Percentiles rank a stretch among this genome's conserved stretches.
Conservation (phyloP, 2,329 filamentous ascomycete species). For the Thelonectria discophora region DNA sequence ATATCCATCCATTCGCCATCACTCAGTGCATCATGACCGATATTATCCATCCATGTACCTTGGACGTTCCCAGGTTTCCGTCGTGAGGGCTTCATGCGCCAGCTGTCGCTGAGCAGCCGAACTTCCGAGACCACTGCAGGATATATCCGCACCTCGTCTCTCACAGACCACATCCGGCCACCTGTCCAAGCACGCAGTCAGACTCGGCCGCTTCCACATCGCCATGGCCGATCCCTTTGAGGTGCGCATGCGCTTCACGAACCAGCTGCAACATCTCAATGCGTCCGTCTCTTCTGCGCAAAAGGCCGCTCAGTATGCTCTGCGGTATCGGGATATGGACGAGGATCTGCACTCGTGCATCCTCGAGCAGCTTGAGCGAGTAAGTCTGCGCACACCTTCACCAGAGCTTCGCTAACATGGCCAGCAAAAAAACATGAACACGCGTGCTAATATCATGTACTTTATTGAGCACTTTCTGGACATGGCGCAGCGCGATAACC, state of each 20-base stretch:
- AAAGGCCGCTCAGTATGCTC: slow-evolving; percentile 93
- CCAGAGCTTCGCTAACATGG: slow-evolving; percentile 20
- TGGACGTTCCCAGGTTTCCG: slow-evolving; percentile 24
- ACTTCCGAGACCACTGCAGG: slow-evolving; percentile 23
- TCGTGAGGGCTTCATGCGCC: slow-evolving; percentile 32
- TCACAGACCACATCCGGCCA: slow-evolving; percentile 5
- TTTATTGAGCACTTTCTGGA: slow-evolving; percentile 97
- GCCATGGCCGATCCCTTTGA: slow-evolving; percentile 87
- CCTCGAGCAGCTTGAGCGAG: slow-evolving; percentile 89
- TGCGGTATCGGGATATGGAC: slow-evolving; percentile 93
- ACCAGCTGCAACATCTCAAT: slow-evolving; percentile 87
- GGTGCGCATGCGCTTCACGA: slow-evolving; percentile 96
- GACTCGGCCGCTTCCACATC: slow-evolving; percentile 11
- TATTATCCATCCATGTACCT: slow-evolving; percentile 27
- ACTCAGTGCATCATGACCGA: slow-evolving; percentile 16
- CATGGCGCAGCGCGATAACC: slow-evolving; percentile 77
- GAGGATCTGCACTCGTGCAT: slow-evolving; percentile 98
- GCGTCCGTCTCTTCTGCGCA: slow-evolving; percentile 88
- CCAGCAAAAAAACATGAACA: slow-evolving; percentile 89
- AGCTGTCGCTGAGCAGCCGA: slow-evolving; percentile 23
- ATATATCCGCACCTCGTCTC: slow-evolving; percentile 10
- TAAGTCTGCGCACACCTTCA: slow-evolving; percentile 44
- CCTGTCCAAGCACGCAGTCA: neutral
- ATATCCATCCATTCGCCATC: slow-evolving; percentile 29
- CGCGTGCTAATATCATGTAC: slow-evolving; percentile 97